These are phyloP conservation scores for Fusarium nygamai DNA, from an alignment of 2,329 filamentous ascomycete genomes.

Conservation along the genomic window DNA sequence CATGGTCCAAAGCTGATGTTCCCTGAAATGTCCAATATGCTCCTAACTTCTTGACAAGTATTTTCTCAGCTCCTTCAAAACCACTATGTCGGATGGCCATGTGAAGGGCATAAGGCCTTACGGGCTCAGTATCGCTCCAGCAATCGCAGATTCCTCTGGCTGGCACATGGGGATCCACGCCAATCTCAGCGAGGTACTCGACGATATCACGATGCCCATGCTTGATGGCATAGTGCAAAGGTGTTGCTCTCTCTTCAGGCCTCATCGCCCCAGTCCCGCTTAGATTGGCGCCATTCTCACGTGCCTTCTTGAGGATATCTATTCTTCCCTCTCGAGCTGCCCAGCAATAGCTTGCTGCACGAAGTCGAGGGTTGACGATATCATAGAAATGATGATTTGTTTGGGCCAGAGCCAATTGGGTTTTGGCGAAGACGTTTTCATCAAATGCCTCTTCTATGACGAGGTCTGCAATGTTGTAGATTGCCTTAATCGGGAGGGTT, in stretches of 20 bases:
- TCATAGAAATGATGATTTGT: slow-evolving; percentile 10
- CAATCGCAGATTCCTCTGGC: slow-evolving; percentile 5
- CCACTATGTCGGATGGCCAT: slow-evolving; percentile 1
- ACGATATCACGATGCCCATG: slow-evolving; percentile 15
- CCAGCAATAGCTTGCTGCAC: slow-evolving; percentile 5
- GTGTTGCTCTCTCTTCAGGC: background rate
- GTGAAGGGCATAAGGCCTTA: slow-evolving; percentile 13
- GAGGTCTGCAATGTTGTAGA: background rate
- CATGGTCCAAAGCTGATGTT: background rate
- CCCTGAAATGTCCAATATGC: slow-evolving; percentile 1
- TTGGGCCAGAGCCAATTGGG: background rate
- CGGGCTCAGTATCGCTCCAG: background rate
- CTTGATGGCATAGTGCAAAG: slow-evolving; percentile 16
- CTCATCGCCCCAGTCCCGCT: background rate
- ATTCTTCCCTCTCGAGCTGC: slow-evolving; percentile 9
- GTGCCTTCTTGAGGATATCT: slow-evolving; percentile 9
- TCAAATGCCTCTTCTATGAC: background rate
- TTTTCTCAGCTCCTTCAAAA: background rate
- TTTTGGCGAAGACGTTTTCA: background rate
- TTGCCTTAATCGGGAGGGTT: background rate
- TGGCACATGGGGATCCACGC: slow-evolving; percentile 2
- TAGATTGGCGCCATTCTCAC: slow-evolving; percentile 3
- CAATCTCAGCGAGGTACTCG: slow-evolving; percentile 16
- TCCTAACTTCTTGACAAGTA: slow-evolving; percentile 13
- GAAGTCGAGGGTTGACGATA: slow-evolving; percentile 8